Base-by-base conservation (phyloP, 768 basidiomycete genomes). In the Boletales sp. region DNA sequence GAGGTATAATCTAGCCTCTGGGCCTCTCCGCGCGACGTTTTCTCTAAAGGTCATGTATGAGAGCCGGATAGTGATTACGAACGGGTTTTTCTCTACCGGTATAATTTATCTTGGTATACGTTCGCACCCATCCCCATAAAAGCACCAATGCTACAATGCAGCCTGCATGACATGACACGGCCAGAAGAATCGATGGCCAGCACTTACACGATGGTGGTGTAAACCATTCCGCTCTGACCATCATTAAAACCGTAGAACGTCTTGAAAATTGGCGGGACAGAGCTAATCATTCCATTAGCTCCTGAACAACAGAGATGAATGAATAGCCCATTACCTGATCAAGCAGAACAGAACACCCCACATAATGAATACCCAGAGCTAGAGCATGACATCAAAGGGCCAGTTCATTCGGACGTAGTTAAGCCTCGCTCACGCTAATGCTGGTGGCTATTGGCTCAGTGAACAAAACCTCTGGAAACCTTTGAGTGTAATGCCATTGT, bases 301-400 rank as follows among this genome's bases (percentile, higher is more conserved):
- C 19, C 13, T 21, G 13, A 40, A 31, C 29, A 5, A 11, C 19
- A 35, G n/a, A 39, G 10, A 32, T 14, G 2, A 32, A 32, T 14
- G 2, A 32, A 41, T 11, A 38, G 8, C 32, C 3, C 4, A 17
- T 36, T 60, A 82, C 81, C 77, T 79, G 41, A 87, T 74, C 57
- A 88, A 67, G 47, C 80, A 82, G 58, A 80, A 91, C 15, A 83
- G 65, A 5, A 88, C 77, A 0, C 87, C 87, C 86, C 87, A 90
- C 1, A 79, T 77, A 46, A 89, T 80, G 40, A 81, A 81, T 27
- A 82, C 70, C 84, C 83, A 84, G 10, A 85, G 56, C 82, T 86
- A 46, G 19, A 42, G 7, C 15, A 17, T 31, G 2, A 0, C 6
- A 21, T 52, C 24, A 47, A 19, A 32, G 9, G 15, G 8, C 21